Evolutionary conservation across 2,329 filamentous ascomycete genomes (phyloP), one percentile per base, ranked within the genome.

Genomic region (Chaetoscypha palmicola): DNA sequence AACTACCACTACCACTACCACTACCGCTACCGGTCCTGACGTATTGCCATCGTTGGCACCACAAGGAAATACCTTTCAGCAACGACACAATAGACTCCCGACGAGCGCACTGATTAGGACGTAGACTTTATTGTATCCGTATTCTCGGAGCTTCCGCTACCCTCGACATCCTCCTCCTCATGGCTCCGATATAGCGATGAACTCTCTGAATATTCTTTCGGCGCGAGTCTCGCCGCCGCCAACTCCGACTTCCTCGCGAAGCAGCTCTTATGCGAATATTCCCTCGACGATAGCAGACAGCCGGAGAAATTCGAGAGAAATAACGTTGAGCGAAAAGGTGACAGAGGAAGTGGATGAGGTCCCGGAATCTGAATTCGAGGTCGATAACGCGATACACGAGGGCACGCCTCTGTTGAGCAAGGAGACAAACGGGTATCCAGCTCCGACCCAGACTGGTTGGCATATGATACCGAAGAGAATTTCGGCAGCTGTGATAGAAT

Each of bases 161-260:
- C n/a, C n/a, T n/a, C n/a, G n/a, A n/a, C n/a, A n/a, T 28, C 7
- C 41, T 47, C 44, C 53, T 49, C 54, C 60, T 59, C 56, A 63
- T 81, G 77, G 77, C 74, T 72, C 67, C 64, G 65, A 52, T 54
- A 58, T 42, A 72, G 86, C 76, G 69, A 96, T 96, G 91, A 96
- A 96, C 81, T 94, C 90, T 60, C 74, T 95, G 72, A 94, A 92
- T 71, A 87, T 95, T 66, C 79, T 96, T 65, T 92, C 88, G 61
- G 81, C 86, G 64, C 83, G 85, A 69, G 86, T 90, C 64, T 80
- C 79, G 57, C 76, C 78, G 54, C 65, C 77, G 43, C 67, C 76
- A 47, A 78, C 71, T 56, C 71, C 76, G 24, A 62, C 64, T 34
- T 71, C 76, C 43, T 73, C 77, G 46, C 73, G 77, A 62, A 75